Evolutionary conservation across 2,329 filamentous ascomycete species (phyloP), one percentile per base, ranked within the genome.

Genomic region (Fusarium mexicanum): DNA sequence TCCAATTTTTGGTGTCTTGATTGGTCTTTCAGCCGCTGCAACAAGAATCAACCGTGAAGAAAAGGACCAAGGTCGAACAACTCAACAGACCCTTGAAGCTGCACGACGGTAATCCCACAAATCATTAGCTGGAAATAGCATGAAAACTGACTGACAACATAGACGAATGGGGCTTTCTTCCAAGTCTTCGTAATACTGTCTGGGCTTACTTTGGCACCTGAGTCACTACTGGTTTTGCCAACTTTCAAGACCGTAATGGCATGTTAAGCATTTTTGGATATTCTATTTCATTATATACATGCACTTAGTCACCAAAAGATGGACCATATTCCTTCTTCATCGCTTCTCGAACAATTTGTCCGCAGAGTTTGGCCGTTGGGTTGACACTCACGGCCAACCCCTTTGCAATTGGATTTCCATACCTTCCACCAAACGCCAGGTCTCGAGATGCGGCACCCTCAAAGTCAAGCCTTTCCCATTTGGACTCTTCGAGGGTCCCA

Each of bases 351-450:
- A 93, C 91, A 79, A 93, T 93, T 76, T 91, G 87, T 4, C 91
- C 91, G 77, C 91, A 93, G 48, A 93, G 83, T 83, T 92, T 93
- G 6, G 91, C 91, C 22, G 90, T 92, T 31, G 91, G 91, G 79
- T 93, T 93, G 35, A 89, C 88, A 79, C 86, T 87, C 58, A 92
- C 91, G 11, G 90, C 90, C 72, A 93, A 81, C 9, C 86, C 88
- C 78, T 90, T 91, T 26, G 90, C 91, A 71, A 92, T 86, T 63
- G 90, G 89, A 72, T 91, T 92, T 38, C 91, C 91, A 76, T 90
- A 92, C 65, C 89, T 85, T 22, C 90, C 91, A 37, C 90, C 91
- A 69, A 89, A 79, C n/a, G 88, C 87, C 77, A 93, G 90, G 76
- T 92, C 90, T 40, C 85, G 85, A 24, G 89, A 90, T 3, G 90